Conservation (phyloP, 305 asterid genomes). For the Solanum hybrid region DNA sequence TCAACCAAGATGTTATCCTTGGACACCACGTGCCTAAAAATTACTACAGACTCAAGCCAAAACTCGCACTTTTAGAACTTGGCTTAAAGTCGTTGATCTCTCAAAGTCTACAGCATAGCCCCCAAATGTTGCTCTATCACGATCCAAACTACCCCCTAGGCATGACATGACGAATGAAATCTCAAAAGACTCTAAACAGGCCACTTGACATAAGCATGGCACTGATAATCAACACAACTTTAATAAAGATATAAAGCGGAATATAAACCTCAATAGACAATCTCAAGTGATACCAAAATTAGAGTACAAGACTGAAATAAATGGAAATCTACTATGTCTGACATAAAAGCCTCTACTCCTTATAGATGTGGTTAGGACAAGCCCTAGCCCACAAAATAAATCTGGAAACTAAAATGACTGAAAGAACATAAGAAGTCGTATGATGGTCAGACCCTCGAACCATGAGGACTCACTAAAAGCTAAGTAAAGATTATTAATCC, state of each 20-base stretch:
- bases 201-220: background rate
- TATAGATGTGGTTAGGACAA: background rate
- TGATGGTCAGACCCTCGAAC: background rate
- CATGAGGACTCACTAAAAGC: background rate
- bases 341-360: background rate
- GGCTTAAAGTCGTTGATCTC: background rate
- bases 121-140: background rate
- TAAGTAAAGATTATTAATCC: background rate
- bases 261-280: background rate
- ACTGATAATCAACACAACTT: background rate
- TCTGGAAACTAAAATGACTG: background rate
- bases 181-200: background rate
- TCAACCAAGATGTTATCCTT: background rate
- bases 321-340: background rate
- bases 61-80: background rate
- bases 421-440: background rate
- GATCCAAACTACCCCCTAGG: background rate
- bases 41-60: background rate
- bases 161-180: background rate
- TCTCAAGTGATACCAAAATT: background rate
- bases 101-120: background rate
- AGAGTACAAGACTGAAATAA: background rate
- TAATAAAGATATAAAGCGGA: background rate
- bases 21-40: background rate
- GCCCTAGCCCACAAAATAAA: background rate